phyloP scores from a whole-genome alignment of 225 moss, liverwort and hornwort species.

The Thuidium tamariscinum region DNA sequence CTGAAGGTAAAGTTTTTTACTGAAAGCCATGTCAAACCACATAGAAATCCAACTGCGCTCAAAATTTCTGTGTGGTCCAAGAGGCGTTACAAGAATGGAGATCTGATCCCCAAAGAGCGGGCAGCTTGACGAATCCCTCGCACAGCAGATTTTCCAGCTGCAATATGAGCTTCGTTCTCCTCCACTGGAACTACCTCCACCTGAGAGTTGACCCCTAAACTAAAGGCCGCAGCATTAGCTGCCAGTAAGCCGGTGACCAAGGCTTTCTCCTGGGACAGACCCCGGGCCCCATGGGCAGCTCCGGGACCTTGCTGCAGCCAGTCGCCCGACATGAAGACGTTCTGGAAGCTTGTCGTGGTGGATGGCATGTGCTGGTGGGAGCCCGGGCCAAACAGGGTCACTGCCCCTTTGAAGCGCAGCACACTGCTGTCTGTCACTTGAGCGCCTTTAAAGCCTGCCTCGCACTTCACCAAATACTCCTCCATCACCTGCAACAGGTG shows the following conservation, averaged over 20 bases:
- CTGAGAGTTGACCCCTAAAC: not conserved
- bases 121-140: conserved; percentile 14
- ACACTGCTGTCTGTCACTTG: conserved; percentile 43
- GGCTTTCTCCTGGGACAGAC: conserved; percentile 55
- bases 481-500: conserved; percentile 15
- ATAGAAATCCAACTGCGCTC: not conserved
- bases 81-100: conserved; percentile 17
- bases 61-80: not conserved
- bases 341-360: conserved; percentile 36
- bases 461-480: conserved; percentile 28
- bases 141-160: conserved; percentile 29
- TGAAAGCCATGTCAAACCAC: not conserved
- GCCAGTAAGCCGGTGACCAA: conserved; percentile 48
- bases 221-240: conserved; percentile 39
- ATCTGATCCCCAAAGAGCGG: conserved; percentile 10
- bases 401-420: conserved; percentile 49
- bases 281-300: conserved; percentile 39
- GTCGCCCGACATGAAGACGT: conserved; percentile 53
- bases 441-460: conserved; percentile 17
- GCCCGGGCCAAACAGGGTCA: conserved; percentile 48
- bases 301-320: conserved; percentile 58
- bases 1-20: too few species aligned
- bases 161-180: conserved; percentile 43
- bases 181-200: conserved; percentile 12
- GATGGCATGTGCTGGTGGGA: conserved; percentile 61